Evolutionary conservation across 306 rosid genomes (phyloP), one percentile per base, ranked within the genome.

Genomic region (Potentilla sterilis): DNA sequence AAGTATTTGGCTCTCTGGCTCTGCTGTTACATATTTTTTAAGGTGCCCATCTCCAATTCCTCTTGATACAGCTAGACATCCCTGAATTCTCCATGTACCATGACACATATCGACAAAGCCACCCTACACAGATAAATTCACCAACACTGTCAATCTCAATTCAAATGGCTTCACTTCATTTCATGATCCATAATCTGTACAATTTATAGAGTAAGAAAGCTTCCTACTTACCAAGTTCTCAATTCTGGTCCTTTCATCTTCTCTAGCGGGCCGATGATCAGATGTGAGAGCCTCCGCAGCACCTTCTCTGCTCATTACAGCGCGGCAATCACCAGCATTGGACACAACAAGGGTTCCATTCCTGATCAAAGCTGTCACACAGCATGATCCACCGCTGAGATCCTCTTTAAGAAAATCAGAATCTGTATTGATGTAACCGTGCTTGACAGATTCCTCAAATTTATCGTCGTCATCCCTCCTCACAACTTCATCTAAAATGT

Each of bases 321-420:
- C 97, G 7, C 99, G 99, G 70, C 97, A 95, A 81, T 95, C 99
- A 0, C 99, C 99, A 0, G 88, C 97, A 9, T 92, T 92, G 55
- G 99, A 95, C 41, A 95, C 92, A 0, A 86, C 80, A 32, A 95
- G 90, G 84, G 78, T 89, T 7, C 97, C 99, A 0, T 89, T 85
- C 77, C 79, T 81, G 52, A 95, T 92, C 80, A 95, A 58, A 28
- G 97, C 97, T 13, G 99, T 92, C 40, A 92, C 93, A 78, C 87
- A 90, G 80, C 99, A 95, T 2, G 99, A 84, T 21, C 99, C 97
- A 21, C 99, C 97, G 9, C 79, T 81, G 0, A 81, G 74, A 63
- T 92, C 97, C 82, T 79, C 86, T 76, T 90, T 92, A 1, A 95
- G 80, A 83, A 95, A 95, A 63, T 85, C 93, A 4, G 91, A 86